A percentile compares a stretch with the other conserved stretches of the same genome.
Conservation (phyloP, 2,329 filamentous ascomycete genomes). For the Aspergillus sergii region DNA sequence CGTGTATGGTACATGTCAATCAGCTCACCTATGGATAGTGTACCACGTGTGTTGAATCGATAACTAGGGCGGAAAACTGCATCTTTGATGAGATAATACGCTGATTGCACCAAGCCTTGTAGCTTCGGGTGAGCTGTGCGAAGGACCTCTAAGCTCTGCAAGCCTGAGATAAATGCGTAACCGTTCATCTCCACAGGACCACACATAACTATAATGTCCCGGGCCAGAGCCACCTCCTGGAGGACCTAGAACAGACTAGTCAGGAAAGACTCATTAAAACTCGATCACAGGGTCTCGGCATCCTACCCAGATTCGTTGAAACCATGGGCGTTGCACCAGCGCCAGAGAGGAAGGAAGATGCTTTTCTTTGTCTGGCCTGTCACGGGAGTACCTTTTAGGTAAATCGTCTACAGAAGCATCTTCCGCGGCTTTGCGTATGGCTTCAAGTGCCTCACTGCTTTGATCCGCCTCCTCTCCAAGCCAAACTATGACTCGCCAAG, state of each 20-base stretch:
- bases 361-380: neutral
- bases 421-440: neutral
- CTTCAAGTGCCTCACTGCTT: neutral
- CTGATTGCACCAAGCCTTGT: neutral
- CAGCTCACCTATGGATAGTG: neutral
- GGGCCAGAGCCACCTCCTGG: neutral
- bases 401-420: neutral
- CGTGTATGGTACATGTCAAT: neutral
- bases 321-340: neutral
- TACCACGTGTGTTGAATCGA: neutral
- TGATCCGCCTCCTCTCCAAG: neutral
- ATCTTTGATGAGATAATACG: neutral
- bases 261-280: neutral
- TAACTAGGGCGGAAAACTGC: neutral
- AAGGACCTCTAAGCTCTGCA: neutral
- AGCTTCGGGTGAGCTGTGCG: neutral
- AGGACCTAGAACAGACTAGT: neutral
- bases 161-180: neutral
- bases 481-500: neutral
- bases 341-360: neutral
- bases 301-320: neutral
- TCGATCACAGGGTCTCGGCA: neutral
- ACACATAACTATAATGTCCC: neutral
- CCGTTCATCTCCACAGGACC: neutral
- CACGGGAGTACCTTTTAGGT: neutral